Evolutionary conservation across 345 rosid species (phyloP), one percentile per base, ranked within the genome.

Genomic region (Gynandropsis gynandra): DNA sequence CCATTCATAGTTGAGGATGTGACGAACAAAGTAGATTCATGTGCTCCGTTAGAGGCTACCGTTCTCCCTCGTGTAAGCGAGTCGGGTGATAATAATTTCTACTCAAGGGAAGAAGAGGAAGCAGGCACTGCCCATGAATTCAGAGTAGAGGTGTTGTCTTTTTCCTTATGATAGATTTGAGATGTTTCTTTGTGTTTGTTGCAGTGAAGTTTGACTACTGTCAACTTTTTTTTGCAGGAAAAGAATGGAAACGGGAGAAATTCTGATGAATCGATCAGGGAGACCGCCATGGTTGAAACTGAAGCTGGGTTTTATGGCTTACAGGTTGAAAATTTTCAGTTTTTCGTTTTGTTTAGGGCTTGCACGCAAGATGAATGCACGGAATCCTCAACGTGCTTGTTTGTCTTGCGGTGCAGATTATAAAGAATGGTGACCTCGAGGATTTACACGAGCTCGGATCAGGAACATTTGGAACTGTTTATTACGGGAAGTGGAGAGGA

Each of bases 401-500:
- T 38, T 46, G 9, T 49, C 8, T 19, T 46, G 13, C 20, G 20
- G 20, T 38, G 36, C 74, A 90, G 92, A 80, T 79, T n/a, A 82
- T 90, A 33, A 87, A 76, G 68, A 60, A 87, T 57, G 55, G 65
- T 9, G 96, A 90, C 62, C 74, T 90, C 40, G 96, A 90, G 82
- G 98, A 90, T 54, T 55, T 79, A 42, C 67, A 64, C 39, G 98
- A 90, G 70, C 67, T 90, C 18, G 98, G 98, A 35, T 84, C 96
- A 0, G 98, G 98, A 21, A 90, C 96, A 50, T 90, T 77, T 66
- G 95, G 96, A 66, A 84, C 96, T 15, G 96, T 90, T 19, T 84
- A 80, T 62, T 69, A 77, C 53, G 98, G 92, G 48, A 90, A 84
- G 62, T 90, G 98, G 96, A 82, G 95, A 63, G 98, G 98, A 50